Percentiles rank a stretch among this genome's conserved stretches.
Conservation (phyloP, 441 rosid genomes). For the Brassica hybrid region DNA sequence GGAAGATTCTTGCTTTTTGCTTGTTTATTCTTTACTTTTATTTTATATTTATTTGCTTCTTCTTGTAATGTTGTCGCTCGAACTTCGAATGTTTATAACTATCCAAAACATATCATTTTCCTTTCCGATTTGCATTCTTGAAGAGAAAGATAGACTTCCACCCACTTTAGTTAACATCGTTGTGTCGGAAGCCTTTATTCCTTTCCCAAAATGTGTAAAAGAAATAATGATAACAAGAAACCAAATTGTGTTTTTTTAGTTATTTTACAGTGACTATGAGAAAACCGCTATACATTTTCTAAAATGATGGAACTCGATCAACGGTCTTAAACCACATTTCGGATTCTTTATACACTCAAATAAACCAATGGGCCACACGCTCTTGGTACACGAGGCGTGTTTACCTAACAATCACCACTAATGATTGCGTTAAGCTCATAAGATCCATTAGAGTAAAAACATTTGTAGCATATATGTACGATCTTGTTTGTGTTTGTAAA, state of each 20-base stretch:
- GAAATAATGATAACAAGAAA: slow-evolving; percentile 11
- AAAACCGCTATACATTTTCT: not conserved
- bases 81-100: slow-evolving; percentile 5
- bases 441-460: slow-evolving; percentile 16
- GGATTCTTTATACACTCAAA: not conserved
- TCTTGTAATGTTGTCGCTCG: not conserved
- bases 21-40: not conserved
- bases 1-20: slow-evolving; percentile 42
- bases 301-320: not conserved
- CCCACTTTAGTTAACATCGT: slow-evolving; percentile 26
- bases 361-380: not conserved
- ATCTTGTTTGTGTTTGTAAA: slow-evolving; percentile 26
- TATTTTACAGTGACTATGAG: not conserved
- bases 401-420: slow-evolving; percentile 20
- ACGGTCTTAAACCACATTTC: not conserved
- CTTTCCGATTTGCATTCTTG: not conserved
- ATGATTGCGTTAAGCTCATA: slow-evolving; percentile 13
- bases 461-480: not conserved
- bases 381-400: slow-evolving; percentile 13
- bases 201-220: slow-evolving; percentile 31
- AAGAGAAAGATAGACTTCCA: not conserved
- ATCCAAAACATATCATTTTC: not conserved
- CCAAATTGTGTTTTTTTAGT: not conserved
- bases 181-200: slow-evolving; percentile 41
- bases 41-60: slow-evolving; percentile 37